Percentiles rank a stretch among this genome's conserved stretches.
Conservation (phyloP, 257 asterid genomes). For the Salvia splendens region DNA sequence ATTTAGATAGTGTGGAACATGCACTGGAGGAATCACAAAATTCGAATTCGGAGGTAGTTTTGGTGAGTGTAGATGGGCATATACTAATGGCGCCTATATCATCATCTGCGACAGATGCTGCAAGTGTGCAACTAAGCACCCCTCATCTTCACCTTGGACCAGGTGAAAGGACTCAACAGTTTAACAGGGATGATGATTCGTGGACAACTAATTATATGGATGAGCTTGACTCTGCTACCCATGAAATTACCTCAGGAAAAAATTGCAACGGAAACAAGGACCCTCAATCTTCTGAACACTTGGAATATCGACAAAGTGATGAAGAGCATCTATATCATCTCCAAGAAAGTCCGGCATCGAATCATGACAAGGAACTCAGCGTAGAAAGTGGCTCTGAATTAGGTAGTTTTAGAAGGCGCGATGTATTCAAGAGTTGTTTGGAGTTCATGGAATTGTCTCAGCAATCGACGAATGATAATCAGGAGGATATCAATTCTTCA, state of each 20-base stretch:
- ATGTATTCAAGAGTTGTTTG: constrained; percentile 72
- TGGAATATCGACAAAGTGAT: constrained; percentile 41
- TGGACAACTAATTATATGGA: constrained; percentile 53
- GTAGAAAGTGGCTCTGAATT: constrained; percentile 35
- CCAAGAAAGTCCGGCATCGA: constrained; percentile 36
- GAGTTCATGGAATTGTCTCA: constrained; percentile 55
- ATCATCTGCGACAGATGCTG: constrained; percentile 54
- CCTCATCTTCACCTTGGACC: constrained; percentile 82
- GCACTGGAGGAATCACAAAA: constrained; percentile 65
- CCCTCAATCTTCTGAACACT: constrained; percentile 30
- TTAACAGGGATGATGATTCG: constrained; percentile 47
- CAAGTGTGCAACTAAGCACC: constrained; percentile 56
- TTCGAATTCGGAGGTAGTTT: constrained; percentile 76
- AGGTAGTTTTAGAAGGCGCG: constrained; percentile 43
- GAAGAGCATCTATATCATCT: constrained; percentile 33
- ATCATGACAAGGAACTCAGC: constrained; percentile 32
- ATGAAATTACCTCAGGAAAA: constrained; percentile 33
- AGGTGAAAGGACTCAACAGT: constrained; percentile 60
- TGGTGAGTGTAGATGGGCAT: constrained; percentile 93
- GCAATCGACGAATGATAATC: constrained; percentile 42
- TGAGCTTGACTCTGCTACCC: constrained; percentile 36
- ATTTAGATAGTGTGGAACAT: constrained; percentile 57
- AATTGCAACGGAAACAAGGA: constrained; percentile 26
- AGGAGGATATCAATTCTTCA: constrained; percentile 37
- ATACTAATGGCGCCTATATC: constrained; percentile 86